These are phyloP conservation scores for Boletus rubropictus DNA, from an alignment of 768 basidiomycete species.

Conservation along the genomic window DNA sequence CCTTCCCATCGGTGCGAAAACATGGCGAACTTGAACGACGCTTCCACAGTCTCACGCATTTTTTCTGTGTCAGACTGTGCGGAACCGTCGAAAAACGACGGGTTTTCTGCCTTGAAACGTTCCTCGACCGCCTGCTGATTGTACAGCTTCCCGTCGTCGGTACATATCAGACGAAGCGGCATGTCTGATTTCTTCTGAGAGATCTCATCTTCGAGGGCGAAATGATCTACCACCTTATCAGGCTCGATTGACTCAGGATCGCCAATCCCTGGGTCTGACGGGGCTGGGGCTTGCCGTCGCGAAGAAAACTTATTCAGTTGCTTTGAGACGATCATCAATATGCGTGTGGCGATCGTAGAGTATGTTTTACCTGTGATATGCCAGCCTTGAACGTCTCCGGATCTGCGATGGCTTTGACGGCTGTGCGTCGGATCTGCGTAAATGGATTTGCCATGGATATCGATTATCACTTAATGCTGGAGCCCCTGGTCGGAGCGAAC, in stretches of 20 bases:
- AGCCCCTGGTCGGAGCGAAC: neutral
- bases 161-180: conserved; percentile 22
- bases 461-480: neutral
- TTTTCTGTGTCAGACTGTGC: neutral
- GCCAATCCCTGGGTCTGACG: neutral
- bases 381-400: conserved; percentile 6
- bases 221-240: neutral
- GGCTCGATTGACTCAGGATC: neutral
- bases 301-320: neutral
- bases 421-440: conserved; percentile 7
- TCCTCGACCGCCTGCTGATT: conserved; percentile 13
- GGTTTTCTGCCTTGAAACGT: conserved; percentile 12
- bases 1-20: conserved; percentile 39
- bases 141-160: conserved; percentile 23
- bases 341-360: neutral
- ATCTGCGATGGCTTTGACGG: conserved; percentile 20
- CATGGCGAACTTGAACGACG: conserved; percentile 20
- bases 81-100: conserved; percentile 9
- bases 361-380: conserved; percentile 1
- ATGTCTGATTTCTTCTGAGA: conserved; percentile 15
- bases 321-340: neutral
- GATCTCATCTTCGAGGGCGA: conserved; percentile 13
- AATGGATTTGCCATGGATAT: conserved; percentile 10
- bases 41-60: conserved; percentile 6
- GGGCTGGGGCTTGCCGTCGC: neutral